A percentile compares a stretch with the other conserved stretches of the same genome.
These are phyloP conservation scores for Plasmodium gonderi DNA, from an alignment of 169 alveolate species.

Conservation along the genomic window DNA sequence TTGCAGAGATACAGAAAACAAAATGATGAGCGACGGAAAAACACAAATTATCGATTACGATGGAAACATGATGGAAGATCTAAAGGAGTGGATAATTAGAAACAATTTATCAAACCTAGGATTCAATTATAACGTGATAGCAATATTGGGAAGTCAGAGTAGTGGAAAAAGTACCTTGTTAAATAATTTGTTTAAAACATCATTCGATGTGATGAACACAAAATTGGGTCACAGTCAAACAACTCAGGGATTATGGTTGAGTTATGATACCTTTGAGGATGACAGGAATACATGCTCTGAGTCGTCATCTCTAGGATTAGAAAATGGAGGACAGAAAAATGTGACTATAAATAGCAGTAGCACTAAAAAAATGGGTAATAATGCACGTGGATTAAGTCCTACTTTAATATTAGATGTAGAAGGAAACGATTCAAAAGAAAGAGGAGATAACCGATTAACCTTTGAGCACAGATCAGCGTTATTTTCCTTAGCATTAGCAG, in stretches of 20 bases:
- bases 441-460: constrained; percentile 91
- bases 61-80: constrained; percentile 53
- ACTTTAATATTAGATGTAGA: constrained; percentile 91
- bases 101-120: constrained; percentile 48
- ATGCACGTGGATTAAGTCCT: constrained; percentile 57
- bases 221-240: constrained; percentile 92
- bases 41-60: constrained; percentile 74
- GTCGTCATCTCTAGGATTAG: neutral
- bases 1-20: neutral
- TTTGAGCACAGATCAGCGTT: constrained; percentile 92
- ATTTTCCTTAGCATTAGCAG: constrained; percentile 91
- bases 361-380: neutral
- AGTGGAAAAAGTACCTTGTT: constrained; percentile 92
- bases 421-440: constrained; percentile 92
- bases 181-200: constrained; percentile 86
- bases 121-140: constrained; percentile 87
- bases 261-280: constrained; percentile 75
- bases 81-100: constrained; percentile 53
- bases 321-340: neutral
- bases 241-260: constrained; percentile 93
- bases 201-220: constrained; percentile 90
- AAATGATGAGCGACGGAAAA: constrained; percentile 1
- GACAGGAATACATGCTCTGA: neutral
- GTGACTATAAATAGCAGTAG: neutral
- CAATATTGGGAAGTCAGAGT: constrained; percentile 92